Evolutionary conservation across 2,329 filamentous ascomycete species (phyloP), one percentile per base, ranked within the genome.

Genomic region (Magnaporthiopsis incrustans): DNA sequence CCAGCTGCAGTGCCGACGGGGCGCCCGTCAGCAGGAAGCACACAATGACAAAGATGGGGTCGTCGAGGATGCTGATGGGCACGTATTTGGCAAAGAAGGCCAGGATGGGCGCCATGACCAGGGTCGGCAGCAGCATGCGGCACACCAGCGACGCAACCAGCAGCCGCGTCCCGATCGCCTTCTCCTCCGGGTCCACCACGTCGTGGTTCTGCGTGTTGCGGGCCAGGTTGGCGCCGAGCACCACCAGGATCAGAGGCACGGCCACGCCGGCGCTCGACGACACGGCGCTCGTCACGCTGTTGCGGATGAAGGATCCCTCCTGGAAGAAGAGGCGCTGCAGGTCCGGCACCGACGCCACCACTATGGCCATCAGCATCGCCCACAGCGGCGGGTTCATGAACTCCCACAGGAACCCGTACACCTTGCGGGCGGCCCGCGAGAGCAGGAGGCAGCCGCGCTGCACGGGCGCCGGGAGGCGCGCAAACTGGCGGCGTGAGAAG

Each of bases 311-410:
- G 0, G 92, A 92, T 25, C 91, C 94, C 53, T 92, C 87, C 63
- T 88, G 82, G 77, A 98, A 99, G 79, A 99, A 97, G 25, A 95
- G 78, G 57, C 82, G 80, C 74, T 99, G 94, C 10, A 99, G 83
- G 1, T 80, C 73, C 0, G 95, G 95, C 7, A 97, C 85, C 0
- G 92, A 96, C 3, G 95, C 95, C 7, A 99, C 90, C 62, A 97
- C 78, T 59, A 98, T 88, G n/a, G 95, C 91, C 56, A 88, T 80
- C 44, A 98, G 79, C 95, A 99, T 98, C 35, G 95, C 93, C 92
- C 93, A 98, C 32, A 99, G 86, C 0, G 95, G 95, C 57, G 95
- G 94, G 76, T 98, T 98, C 94, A 99, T 98, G 75, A 97, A 97
- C 60, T 90, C 89, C 90, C 90, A 95, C 15, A 93, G 74, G 63